Evolutionary conservation across 805 yeast species (phyloP), one percentile per base, ranked within the genome.

Genomic region (Yarrowia sp.): DNA sequence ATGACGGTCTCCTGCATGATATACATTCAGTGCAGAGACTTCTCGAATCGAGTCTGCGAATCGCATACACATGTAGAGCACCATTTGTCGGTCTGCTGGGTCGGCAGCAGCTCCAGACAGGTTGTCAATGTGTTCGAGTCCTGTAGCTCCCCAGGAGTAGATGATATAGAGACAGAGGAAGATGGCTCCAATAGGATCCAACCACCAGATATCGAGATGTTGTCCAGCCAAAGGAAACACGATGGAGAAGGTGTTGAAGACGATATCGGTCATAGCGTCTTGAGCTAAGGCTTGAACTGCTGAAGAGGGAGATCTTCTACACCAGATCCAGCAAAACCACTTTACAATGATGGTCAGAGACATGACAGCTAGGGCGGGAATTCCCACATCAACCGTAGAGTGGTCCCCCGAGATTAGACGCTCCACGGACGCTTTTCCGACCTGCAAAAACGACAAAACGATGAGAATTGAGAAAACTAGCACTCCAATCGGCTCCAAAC

Each of bases 261-360:
- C 81, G 36, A 89, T 83, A 74, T 89, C 96, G 0, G 92, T 89
- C 74, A 81, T 79, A 0, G 95, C 95, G 75, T 89, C 96, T 74
- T 88, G 93, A 1, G 92, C 90, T 65, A 89, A 77, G 0, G 96
- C 96, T 71, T 85, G 88, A 1, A 89, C 87, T 0, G 92, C 85
- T 15, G 87, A 82, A 14, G 90, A 86, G 15, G 80, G 76, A 67
- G 87, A 81, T 13, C 78, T 75, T 43, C 81, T 76, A 71, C 93
- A 89, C 84, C 89, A 83, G 11, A 82, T 33, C 80, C 84, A 89
- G 69, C 91, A 86, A 1, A 78, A 80, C 6, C 85, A 69, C 71
- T 89, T 89, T 33, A 83, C 78, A 4, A 82, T 70, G 17, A 89
- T 85, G 0, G 96, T 89, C 15, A 81, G 65, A 0, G 79, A 58